Evolutionary conservation across 1,284 basidiomycete species (phyloP), one percentile per base, ranked within the genome.

Genomic region (Ganoderma meredithae): DNA sequence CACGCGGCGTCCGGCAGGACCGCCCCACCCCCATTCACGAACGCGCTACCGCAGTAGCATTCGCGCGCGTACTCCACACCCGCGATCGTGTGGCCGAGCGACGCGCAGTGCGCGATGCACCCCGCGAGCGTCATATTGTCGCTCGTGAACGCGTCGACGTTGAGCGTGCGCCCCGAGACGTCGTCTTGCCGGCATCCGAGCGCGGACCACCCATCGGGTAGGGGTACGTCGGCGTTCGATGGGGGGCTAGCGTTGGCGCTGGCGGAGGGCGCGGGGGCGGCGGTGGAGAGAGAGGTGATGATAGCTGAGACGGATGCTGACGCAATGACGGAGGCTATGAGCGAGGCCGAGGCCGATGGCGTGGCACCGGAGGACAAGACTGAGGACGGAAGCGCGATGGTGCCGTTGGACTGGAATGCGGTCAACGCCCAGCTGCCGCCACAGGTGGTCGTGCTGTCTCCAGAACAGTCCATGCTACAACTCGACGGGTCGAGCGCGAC

Each of bases 31-130:
- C 68, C 69, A 64, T 72, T 74, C 40, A 60, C 60, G 71, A 74
- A 69, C 31, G 55, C 52, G 71, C 69, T 69, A 36, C 75, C 75
- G 68, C 75, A 76, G 70, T 76, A 76, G 69, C 75, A 76, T 68
- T 76, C 75, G 60, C 66, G 63, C 63, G 71, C 65, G 69, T 71
- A 76, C 73, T 76, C 75, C 56, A 74, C 62, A 25, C 75, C 75
- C 43, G 75, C 74, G 33, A 74, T 64, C 25, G 68, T 49, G 70
- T 73, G 73, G 36, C 75, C 75, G 59, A 60, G 71, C 22, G 58
- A 25, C 33, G 65, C 68, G 70, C 75, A 76, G 62, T 68, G 67
- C 60, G 72, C 47, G 61, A 71, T 62, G 69, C 75, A 76, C 41
- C 15, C 40, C 40, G 52, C 66, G 69, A 71, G 61, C 41, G 75